A percentile compares a stretch with the other conserved stretches of the same genome.
Evolutionary conservation across 1,139 yeast species (phyloP).

Genomic region (Schizosaccharomyces versatilis): DNA sequence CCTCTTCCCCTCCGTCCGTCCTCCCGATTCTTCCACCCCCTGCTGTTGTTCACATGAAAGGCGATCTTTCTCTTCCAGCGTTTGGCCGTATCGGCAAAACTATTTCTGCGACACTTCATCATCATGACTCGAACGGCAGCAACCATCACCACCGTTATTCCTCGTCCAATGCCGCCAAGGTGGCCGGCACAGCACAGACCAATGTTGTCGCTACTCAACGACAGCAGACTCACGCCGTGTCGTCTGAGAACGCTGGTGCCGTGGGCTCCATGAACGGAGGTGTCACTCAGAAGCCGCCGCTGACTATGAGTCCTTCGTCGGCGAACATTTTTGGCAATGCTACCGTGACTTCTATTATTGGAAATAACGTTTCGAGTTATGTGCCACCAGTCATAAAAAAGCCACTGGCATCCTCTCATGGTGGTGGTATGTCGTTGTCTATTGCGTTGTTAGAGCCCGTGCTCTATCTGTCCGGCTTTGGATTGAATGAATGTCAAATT

Average conservation of each 20-base stretch:
- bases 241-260: too few relatives aligned
- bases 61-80: neutral
- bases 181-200: too few relatives aligned
- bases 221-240: too few relatives aligned
- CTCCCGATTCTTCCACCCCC: slow-evolving; percentile 11
- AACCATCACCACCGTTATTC: too few relatives aligned
- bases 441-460: slow-evolving; percentile 58
- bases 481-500: slow-evolving; percentile 37
- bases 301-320: slow-evolving; percentile 1
- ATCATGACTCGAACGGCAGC: neutral
- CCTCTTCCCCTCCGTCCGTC: slow-evolving; percentile 1
- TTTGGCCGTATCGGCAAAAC: slow-evolving; percentile 8
- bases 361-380: neutral
- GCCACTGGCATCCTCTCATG: slow-evolving; percentile 13
- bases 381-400: slow-evolving; percentile 9
- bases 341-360: neutral
- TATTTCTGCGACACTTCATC: slow-evolving; percentile 4
- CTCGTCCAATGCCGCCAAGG: too few relatives aligned
- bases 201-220: too few relatives aligned
- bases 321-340: neutral
- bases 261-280: neutral
- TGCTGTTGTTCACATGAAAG: neutral
- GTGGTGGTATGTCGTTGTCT: slow-evolving; percentile 20
- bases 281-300: slow-evolving; percentile 3
- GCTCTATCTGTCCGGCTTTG: slow-evolving; percentile 65